Evolutionary conservation across 2,329 filamentous ascomycete species (phyloP), one percentile per base, ranked within the genome.

Genomic region (Penicillium concentricum): DNA sequence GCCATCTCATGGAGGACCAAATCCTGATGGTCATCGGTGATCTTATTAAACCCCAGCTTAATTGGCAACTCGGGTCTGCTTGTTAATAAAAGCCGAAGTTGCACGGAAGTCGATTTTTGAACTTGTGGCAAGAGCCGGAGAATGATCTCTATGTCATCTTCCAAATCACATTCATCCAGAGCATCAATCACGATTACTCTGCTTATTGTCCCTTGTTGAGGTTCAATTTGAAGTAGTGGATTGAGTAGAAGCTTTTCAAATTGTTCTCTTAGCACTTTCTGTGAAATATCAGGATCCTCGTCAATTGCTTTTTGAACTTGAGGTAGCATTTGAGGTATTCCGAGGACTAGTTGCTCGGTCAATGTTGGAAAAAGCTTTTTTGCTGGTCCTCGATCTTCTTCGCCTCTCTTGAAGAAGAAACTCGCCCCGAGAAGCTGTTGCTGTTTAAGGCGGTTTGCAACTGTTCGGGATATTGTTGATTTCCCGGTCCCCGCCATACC

Each of bases 21-120:
- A 56, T 69, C 58, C 28, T 66, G 63, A 60, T 67, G 49, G 12
- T 60, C 43, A 9, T 60, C 44, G 8, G 30, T 13, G 3, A 32
- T 32, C 10, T 3, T 3, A 2, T 32, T 5, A 13, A 32, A 32
- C 3, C 30, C 30, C 5, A 32, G 30, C 4, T 61, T 50, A 24
- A 72, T 65, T 5, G 65, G 58, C 4, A 67, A 45, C 24, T 73
- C 68, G 9, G 71, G 69, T 45, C 70, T 59, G 57, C 69, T 71
- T 7, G 67, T 72, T 30, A 71, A 26, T 13, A 72, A 64, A 15
- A 69, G 16, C 24, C 63, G 65, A 1, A 72, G 20, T 4, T 47
- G 51, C 9, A 71, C 13, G 7, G 51, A 54, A 13, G 44, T 58
- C 39, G 49, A 42, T 28, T 57, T 41, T 34, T 60, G 59, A 3